Evolutionary conservation across 2,329 filamentous ascomycete genomes (phyloP), one percentile per base, ranked within the genome.

Genomic region (Trichoderma sp.): DNA sequence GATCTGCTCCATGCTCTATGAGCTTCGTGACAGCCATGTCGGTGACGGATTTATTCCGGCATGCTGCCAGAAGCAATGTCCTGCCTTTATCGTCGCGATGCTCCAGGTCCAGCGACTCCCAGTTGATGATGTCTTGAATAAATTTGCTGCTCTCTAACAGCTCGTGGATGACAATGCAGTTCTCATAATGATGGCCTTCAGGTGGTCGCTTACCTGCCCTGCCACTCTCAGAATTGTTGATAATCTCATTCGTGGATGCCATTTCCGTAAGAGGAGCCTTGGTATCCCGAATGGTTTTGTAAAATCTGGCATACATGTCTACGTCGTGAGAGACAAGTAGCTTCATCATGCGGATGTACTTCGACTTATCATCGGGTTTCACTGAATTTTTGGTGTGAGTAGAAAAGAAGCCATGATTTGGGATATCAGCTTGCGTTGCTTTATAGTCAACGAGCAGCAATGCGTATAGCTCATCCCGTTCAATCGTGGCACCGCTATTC

Each of bases 1-100:
- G n/a, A 15, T 77, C 71, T 1, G 73, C 74, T 8, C 73, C 74
- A 1, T 50, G 52, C 17, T 39, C 65, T 9, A 19, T 50, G 6
- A 35, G 22, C 32, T 39, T 35, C 54, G 10, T 53, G 15, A 39
- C 4, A 2, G 4, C 22, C 13, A 48, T 48, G 15, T 73, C 71
- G 3, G 69, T 67, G 1, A 71, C 67, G 4, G 25, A 7, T 8
- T 17, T 3, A 2, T 64, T 45, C 6, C 50, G 35, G 42, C 74
- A 76, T 4, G 71, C 71, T 8, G 71, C 72, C 7, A 72, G 72
- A 7, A 77, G 70, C 5, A 76, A 59, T 12, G 74, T 76, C 19
- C 70, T 63, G 1, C 74, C 74, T 29, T 68, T 61, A 10, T 57
- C 57, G 48, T 77, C 73, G 15, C 72, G 70, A 25, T 68, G 66